Evolutionary conservation across 179 eudicot species (phyloP).

Genomic region (Monotropa hypopitys): DNA sequence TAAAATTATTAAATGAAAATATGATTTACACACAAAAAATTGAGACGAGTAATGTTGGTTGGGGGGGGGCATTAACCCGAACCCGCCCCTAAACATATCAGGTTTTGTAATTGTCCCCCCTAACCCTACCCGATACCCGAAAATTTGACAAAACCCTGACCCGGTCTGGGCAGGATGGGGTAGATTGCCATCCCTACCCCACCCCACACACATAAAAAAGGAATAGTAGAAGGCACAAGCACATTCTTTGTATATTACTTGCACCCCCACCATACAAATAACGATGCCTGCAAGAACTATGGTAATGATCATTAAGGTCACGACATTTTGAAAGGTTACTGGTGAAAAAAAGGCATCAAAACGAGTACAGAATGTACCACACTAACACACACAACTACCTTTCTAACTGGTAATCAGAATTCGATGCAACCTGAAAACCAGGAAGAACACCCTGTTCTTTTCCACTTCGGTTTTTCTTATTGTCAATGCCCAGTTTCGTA

Average conservation of each 20-base stretch:
- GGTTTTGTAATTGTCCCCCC: too few species aligned
- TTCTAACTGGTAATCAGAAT: constrained; percentile 47
- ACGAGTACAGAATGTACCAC: background rate
- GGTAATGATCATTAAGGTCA: background rate
- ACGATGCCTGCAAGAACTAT: background rate
- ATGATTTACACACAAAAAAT: too few species aligned
- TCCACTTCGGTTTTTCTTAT: constrained; percentile 24
- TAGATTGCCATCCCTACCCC: too few species aligned
- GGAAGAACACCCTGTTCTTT: constrained; percentile 47
- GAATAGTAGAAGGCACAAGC: background rate
- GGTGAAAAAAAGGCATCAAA: background rate
- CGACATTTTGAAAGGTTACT: background rate
- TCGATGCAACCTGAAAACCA: constrained; percentile 62
- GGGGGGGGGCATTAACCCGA: too few species aligned
- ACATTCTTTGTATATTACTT: background rate
- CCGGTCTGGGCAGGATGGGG: too few species aligned
- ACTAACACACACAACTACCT: constrained; percentile 31
- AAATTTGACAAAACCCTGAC: too few species aligned
- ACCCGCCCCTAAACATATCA: too few species aligned
- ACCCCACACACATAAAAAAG: too few species aligned
- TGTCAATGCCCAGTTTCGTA: constrained; percentile 24
- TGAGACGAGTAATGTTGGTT: too few species aligned
- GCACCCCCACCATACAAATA: background rate
- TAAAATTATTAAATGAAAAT: too few species aligned
- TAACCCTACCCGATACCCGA: too few species aligned